phyloP scores from a whole-genome alignment of 2,329 filamentous ascomycete genomes.

The Aspergillus arachidicola region DNA sequence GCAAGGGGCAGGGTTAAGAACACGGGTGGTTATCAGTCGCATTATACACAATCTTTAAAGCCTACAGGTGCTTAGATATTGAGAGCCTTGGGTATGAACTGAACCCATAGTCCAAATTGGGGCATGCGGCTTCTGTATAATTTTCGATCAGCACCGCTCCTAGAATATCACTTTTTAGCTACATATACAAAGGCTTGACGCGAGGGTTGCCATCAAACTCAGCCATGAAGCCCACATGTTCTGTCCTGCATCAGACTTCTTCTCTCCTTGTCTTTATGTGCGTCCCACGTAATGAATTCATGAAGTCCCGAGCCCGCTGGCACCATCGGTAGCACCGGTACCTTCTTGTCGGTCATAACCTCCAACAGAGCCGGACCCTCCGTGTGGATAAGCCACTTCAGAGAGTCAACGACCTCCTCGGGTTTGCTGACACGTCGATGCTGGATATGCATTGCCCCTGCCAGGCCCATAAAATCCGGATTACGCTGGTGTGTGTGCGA shows the following conservation, averaged over 20 bases:
- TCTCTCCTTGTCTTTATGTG: background rate
- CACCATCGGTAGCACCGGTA: constrained; percentile 8
- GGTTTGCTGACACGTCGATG: constrained; percentile 71
- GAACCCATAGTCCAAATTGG: too few species aligned
- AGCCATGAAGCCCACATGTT: background rate
- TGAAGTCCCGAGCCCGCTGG: constrained; percentile 3
- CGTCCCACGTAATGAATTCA: constrained; percentile 4
- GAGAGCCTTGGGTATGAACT: too few species aligned
- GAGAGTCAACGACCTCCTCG: constrained; percentile 68
- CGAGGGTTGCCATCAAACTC: background rate
- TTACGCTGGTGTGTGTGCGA: constrained; percentile 83
- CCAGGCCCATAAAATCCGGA: constrained; percentile 83
- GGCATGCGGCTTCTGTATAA: background rate
- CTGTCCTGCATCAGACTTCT: background rate
- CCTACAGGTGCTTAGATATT: too few species aligned
- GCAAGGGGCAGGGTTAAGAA: too few species aligned
- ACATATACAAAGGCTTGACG: background rate
- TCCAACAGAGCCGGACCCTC: constrained; percentile 84
- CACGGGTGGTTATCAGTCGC: too few species aligned
- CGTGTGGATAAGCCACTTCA: constrained; percentile 78
- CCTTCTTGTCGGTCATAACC: constrained; percentile 72
- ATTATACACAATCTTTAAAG: too few species aligned
- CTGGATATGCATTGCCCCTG: constrained; percentile 32
- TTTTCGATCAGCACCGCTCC: background rate
- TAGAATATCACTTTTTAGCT: background rate